A percentile compares a stretch with the other conserved stretches of the same genome.
Conservation (phyloP, 225 moss, liverwort and hornwort species). For the Physcomitrium patens region DNA sequence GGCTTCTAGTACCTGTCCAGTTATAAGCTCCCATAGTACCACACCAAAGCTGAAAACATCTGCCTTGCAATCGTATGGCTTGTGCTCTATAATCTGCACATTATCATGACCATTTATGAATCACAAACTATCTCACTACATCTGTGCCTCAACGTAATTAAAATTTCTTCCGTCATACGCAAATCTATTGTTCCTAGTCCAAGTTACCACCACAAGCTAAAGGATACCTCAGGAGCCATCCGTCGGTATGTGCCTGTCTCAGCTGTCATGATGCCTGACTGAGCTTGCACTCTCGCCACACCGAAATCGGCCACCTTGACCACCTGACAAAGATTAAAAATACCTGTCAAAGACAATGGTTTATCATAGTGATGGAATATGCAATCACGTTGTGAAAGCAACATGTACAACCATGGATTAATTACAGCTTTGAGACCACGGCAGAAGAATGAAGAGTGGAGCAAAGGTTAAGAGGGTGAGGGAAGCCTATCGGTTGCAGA, state of each 20-base stretch:
- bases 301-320: slow-evolving; percentile 99
- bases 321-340: slow-evolving; percentile 47
- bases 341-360: background rate
- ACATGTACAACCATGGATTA: too few species aligned
- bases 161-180: too few species aligned
- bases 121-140: background rate
- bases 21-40: slow-evolving; percentile 95
- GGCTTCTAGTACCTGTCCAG: slow-evolving; percentile 75
- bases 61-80: slow-evolving; percentile 78
- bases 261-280: slow-evolving; percentile 97
- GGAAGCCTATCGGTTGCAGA: slow-evolving; percentile 15
- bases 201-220: too few species aligned
- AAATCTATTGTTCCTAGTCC: background rate
- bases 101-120: background rate
- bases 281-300: slow-evolving; percentile 93
- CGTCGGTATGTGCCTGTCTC: slow-evolving; percentile 98
- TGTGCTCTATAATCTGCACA: slow-evolving; percentile 93
- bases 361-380: too few species aligned
- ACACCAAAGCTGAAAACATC: slow-evolving; percentile 96
- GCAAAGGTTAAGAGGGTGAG: too few species aligned
- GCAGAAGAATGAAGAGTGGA: background rate
- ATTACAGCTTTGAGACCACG: too few species aligned
- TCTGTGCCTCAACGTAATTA: too few species aligned
- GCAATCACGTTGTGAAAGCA: background rate
- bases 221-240: slow-evolving; percentile 95